Conservation (phyloP, 495 filamentous ascomycete genomes). For the Pseudevernia furfuracea region DNA sequence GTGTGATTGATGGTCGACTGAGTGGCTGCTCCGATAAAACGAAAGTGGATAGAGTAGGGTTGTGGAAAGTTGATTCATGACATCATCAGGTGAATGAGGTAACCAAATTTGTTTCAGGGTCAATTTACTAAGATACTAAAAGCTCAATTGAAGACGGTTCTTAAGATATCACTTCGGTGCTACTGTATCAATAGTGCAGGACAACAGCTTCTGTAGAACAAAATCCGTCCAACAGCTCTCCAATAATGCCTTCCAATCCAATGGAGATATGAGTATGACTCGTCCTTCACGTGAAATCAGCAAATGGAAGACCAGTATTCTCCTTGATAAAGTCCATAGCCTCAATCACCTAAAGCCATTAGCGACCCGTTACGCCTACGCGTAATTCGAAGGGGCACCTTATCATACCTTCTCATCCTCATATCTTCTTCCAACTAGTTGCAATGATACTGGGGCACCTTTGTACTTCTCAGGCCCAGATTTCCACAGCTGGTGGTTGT, state of each 20-base stretch:
- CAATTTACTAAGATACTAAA: background rate
- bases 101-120: background rate
- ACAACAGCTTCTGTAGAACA: background rate
- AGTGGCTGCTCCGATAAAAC: background rate
- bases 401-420: conserved; percentile 41
- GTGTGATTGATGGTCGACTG: background rate
- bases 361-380: background rate
- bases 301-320: conserved; percentile 24
- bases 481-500: conserved; percentile 36
- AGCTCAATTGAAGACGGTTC: background rate
- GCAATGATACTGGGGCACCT: conserved; percentile 34
- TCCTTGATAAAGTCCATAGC: conserved; percentile 33
- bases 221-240: background rate
- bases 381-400: no score
- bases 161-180: background rate
- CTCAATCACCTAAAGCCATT: conserved; percentile 26
- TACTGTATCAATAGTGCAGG: background rate
- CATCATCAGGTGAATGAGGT: background rate
- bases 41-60: background rate
- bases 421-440: conserved; percentile 36
- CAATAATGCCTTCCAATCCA: background rate
- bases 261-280: background rate
- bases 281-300: conserved; percentile 4
- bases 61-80: background rate
- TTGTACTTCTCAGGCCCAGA: conserved; percentile 24